A percentile compares a stretch with the other conserved stretches of the same genome.
Conservation (phyloP, 352 stramenopile genomes). For the Globisporangium uncinulatum region DNA sequence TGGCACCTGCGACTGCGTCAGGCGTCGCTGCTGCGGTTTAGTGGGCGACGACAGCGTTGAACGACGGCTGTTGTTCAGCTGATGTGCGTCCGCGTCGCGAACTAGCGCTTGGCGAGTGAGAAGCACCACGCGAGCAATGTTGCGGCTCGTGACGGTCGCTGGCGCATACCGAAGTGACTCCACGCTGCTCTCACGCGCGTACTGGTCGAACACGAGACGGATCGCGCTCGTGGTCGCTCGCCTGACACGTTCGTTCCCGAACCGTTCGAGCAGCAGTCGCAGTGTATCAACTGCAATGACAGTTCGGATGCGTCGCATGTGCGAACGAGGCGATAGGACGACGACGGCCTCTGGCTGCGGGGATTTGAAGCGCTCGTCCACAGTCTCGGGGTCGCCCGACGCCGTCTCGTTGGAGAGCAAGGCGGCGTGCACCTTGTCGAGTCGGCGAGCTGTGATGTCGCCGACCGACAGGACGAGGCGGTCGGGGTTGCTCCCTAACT, state of each 20-base stretch:
- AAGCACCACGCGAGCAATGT: conserved; percentile 11
- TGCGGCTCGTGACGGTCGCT: conserved; percentile 11
- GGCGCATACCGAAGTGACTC: conserved; percentile 7
- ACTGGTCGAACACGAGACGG: conserved; percentile 10
- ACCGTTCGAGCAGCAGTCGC: conserved; percentile 9
- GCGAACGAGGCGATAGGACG: not conserved
- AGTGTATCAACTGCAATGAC: conserved; percentile 15
- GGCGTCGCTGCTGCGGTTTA: not conserved
- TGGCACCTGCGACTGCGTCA: not conserved
- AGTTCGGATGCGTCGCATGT: conserved; percentile 12
- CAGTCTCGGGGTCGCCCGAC: not conserved
- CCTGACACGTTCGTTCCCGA: not conserved
- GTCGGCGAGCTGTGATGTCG: conserved; percentile 2
- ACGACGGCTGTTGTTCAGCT: not conserved
- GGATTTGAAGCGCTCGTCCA: not conserved
- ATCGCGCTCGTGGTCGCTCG: conserved; percentile 6
- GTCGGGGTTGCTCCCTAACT: conserved; percentile 1
- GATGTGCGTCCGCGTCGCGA: not conserved
- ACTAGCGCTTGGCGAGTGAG: not conserved
- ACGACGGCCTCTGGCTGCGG: too few relatives aligned
- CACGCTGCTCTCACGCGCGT: conserved; percentile 6
- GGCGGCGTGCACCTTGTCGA: conserved; percentile 6
- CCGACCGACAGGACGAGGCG: conserved; percentile 2
- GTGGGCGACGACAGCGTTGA: not conserved
- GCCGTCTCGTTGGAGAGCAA: not conserved